Base-by-base conservation (phyloP, 768 basidiomycete genomes). In the Tulasnella sp. region DNA sequence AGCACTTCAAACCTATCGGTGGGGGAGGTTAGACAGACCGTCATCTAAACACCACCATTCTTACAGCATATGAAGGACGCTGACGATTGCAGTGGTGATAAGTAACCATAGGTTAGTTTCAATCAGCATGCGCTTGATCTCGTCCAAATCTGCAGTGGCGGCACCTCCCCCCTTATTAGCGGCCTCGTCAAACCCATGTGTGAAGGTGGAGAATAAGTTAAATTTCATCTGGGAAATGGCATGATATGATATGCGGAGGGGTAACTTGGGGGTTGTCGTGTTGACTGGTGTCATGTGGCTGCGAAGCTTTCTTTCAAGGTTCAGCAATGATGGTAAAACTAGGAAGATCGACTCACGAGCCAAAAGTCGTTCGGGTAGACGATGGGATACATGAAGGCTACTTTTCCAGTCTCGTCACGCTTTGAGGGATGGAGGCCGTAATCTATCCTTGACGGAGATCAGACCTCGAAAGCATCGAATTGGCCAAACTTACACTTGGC, bases 351-450 rank as follows among this genome's bases (percentile, higher is more conserved):
- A 8, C 62, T 46, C 29, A 90, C 76, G 61, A 85, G 79, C 91
- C 94, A 97, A 70, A 97, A 97, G 65, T 96, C 91, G 66, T 98
- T 98, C 12, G 89, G 80, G 69, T 85, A 98, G 35, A 97, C 67
- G 58, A 93, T 82, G 7, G 94, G 94, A 64, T 81, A 85, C 75
- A 93, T 91, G 61, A 75, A 79, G 2, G 80, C 85, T 59, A 75
- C 76, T 2, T 74, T 76, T 3, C 83, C 83, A 21, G 79, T 78
- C 35, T 76, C 69, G 61, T 88, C 85, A 35, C 84, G 79, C 55
- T 73, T 64, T 23, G 70, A 74, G 3, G 78, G 74, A 36, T 84
- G 72, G 37, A 91, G 66, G 51, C 80, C 71, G 43, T 91, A 67
- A 67, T 86, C 86, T 85, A 8, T 23, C 2, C 36, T 11, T 4